These are phyloP conservation scores for Ballota nigra DNA, from an alignment of 257 asterid species.

Conservation along the genomic window DNA sequence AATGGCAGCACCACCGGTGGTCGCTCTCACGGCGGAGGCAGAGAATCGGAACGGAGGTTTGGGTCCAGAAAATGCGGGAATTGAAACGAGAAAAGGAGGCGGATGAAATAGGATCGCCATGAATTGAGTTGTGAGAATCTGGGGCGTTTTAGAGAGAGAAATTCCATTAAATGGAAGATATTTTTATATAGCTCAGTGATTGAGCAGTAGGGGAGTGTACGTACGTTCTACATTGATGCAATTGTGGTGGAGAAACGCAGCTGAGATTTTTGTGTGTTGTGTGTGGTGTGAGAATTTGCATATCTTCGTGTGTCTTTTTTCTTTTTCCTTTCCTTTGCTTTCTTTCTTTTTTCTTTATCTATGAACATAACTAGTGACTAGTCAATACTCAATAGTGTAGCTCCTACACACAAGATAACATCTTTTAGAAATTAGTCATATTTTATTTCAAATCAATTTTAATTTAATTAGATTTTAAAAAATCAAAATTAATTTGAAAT, in stretches of 20 bases:
- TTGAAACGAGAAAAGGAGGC: slow-evolving; percentile 29
- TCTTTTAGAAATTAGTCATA: too few relatives aligned
- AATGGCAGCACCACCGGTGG: slow-evolving; percentile 48
- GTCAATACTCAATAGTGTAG: too few relatives aligned
- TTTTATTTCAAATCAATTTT: too few relatives aligned
- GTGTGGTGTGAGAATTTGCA: slow-evolving; percentile 12
- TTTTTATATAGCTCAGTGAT: not conserved
- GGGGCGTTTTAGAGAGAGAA: slow-evolving; percentile 14
- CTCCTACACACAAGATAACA: too few relatives aligned
- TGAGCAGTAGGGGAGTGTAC: slow-evolving; percentile 1
- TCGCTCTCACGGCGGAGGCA: slow-evolving; percentile 34
- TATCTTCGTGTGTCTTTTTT: too few relatives aligned
- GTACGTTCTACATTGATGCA: slow-evolving; percentile 29
- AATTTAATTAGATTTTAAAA: too few relatives aligned
- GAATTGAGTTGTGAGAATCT: slow-evolving; percentile 7
- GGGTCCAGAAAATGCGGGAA: slow-evolving; percentile 19
- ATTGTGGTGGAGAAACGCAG: slow-evolving; percentile 58
- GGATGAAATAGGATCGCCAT: slow-evolving; percentile 59
- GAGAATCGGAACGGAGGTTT: slow-evolving; percentile 25
- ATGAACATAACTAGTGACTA: too few relatives aligned
- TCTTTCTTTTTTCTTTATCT: too few relatives aligned
- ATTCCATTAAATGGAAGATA: slow-evolving; percentile 37
- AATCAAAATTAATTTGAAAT: too few relatives aligned
- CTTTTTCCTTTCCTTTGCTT: too few relatives aligned
- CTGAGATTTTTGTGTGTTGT: slow-evolving; percentile 34